Percentiles rank a stretch among this genome's conserved stretches.
Conservation (phyloP, 2,329 filamentous ascomycete species). For the Aspergillus candidus region DNA sequence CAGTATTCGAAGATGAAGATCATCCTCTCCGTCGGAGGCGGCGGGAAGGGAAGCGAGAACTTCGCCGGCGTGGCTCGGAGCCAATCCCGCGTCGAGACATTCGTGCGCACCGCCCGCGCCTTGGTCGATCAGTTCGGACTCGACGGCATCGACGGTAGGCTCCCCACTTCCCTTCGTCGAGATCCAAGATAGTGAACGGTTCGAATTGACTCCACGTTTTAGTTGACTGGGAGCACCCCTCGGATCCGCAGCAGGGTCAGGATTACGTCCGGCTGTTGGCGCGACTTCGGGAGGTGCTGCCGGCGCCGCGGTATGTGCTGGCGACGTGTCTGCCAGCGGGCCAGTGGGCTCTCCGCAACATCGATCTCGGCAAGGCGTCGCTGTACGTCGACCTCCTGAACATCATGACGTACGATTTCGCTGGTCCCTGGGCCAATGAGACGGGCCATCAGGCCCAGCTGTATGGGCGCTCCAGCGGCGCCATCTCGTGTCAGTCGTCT, state of each 20-base stretch:
- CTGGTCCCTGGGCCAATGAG: slow-evolving; percentile 60
- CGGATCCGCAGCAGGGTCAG: slow-evolving; percentile 57
- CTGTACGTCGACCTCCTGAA: slow-evolving; percentile 69
- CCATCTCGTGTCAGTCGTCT: slow-evolving; percentile 57
- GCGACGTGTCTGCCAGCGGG: slow-evolving; percentile 67
- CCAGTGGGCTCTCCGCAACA: slow-evolving; percentile 59
- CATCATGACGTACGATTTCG: slow-evolving; percentile 75
- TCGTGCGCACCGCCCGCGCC: slow-evolving; percentile 60
- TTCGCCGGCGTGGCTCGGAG: slow-evolving; percentile 63
- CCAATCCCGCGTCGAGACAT: slow-evolving; percentile 57
- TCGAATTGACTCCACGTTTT: neutral
- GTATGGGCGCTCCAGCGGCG: slow-evolving; percentile 49
- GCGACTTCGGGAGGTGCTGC: slow-evolving; percentile 60
- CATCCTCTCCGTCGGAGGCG: slow-evolving; percentile 71
- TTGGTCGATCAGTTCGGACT: slow-evolving; percentile 66
- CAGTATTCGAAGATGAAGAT: slow-evolving; percentile 65
- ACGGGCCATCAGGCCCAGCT: slow-evolving; percentile 73
- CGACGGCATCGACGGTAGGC: slow-evolving; percentile 70
- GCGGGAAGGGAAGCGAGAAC: slow-evolving; percentile 54
- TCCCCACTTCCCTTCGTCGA: neutral
- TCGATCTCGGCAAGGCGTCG: slow-evolving; percentile 59
- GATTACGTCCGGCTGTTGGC: slow-evolving; percentile 66
- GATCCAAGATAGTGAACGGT: neutral
- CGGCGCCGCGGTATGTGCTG: slow-evolving; percentile 61
- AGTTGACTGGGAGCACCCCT: slow-evolving; percentile 80